phyloP scores from a whole-genome alignment of 2,329 filamentous ascomycete genomes.

The Polychaeton citri region DNA sequence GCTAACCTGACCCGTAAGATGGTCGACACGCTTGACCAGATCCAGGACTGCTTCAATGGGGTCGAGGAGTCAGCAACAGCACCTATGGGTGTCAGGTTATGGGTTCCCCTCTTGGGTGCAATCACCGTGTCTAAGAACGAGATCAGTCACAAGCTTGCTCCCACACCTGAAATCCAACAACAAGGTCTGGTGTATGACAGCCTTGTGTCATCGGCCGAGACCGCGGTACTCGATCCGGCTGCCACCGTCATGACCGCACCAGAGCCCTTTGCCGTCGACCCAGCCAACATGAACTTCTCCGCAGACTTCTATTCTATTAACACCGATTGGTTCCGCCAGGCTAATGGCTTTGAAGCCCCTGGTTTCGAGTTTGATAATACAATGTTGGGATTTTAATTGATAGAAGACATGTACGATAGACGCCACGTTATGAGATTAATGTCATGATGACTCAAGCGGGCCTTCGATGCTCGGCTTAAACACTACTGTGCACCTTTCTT shows the following conservation, averaged over 20 bases:
- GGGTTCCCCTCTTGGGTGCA: not conserved
- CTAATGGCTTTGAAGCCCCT: not conserved
- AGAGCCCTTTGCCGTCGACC: not conserved
- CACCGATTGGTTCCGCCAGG: not conserved
- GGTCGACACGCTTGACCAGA: slow-evolving; percentile 1
- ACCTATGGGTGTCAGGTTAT: not conserved
- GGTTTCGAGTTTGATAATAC: not conserved
- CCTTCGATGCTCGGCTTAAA: no score
- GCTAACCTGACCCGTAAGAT: not conserved
- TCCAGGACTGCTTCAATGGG: slow-evolving; percentile 3
- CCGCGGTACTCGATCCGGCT: not conserved
- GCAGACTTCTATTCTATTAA: not conserved
- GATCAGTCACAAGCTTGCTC: not conserved
- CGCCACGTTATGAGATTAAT: not conserved
- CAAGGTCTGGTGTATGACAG: not conserved
- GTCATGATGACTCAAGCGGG: no score
- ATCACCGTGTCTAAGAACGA: not conserved
- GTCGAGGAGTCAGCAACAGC: not conserved
- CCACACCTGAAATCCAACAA: not conserved
- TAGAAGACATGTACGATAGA: not conserved
- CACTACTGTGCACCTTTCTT: not conserved
- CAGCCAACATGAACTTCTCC: not conserved
- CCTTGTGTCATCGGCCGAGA: not conserved
- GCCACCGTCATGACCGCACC: not conserved
- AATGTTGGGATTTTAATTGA: not conserved